Base-by-base conservation (phyloP, 2,329 filamentous ascomycete species). In the Cordyceps cicadae region DNA sequence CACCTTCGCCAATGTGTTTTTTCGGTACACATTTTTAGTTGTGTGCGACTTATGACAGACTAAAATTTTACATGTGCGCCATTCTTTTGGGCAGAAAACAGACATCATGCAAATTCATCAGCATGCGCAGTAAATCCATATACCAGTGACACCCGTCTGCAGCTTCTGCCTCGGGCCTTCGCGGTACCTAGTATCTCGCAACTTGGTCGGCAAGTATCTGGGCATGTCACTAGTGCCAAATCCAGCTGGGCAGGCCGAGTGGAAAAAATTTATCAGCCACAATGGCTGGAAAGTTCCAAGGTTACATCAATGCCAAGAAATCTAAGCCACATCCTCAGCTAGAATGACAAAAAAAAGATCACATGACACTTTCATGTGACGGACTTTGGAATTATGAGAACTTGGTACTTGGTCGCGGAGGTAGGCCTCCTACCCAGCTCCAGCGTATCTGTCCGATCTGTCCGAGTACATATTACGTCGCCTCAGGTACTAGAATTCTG, bases 311-410 rank as follows among this genome's bases (percentile, higher is more conserved):
- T 51, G 56, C 57, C 57, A 59, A 59, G 57, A 59, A 37, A 48
- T 19, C 57, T 59, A 54, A 59, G 57, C 57, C 57, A 59, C 57
- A 54, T 49, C 49, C 57, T 59, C 57, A 59, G 57, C 57, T 54
- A 53, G 26, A 7, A 54, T 59, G 48, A 39, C 48, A 52, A 59
- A 51, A 52, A 59, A 51, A 52, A 59, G 34, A 39, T 59, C 57
- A 59, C 41, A 48, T 59, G 57, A 59, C 29, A 37, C 15, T 6
- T 19, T 29, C 57, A 59, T 53, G 50, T 59, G 57, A 59, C 57
- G 39, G 21, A 53, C 37, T 21, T 17, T 21, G 39, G 34, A 8
- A 50, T 17, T 49, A 56, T 45, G 4, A 49, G 24, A 3, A 24
- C 24, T 24, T 24, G 24, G 24, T 9, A 3, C 26, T 26, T 34